Evolutionary conservation across 2,329 filamentous ascomycete species (phyloP).

Genomic region (Chalara sp.): DNA sequence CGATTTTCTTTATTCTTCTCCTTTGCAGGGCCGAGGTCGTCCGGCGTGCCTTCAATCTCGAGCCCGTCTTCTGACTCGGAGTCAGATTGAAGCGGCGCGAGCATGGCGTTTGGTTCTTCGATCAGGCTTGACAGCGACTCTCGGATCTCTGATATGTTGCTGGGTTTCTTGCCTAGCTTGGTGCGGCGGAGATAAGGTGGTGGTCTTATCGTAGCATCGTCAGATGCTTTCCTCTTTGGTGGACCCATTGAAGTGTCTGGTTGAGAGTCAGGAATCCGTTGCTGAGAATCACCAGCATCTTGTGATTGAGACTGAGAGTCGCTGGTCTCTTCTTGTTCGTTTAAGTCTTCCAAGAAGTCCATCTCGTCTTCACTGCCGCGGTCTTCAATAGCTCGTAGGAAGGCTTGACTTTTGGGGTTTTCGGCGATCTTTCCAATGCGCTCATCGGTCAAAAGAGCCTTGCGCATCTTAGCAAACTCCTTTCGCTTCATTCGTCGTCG

Average conservation of each 20-base stretch:
- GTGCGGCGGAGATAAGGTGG: conserved; percentile 58
- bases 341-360: conserved; percentile 59
- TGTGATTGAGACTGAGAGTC: conserved; percentile 32
- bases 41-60: conserved; percentile 41
- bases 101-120: conserved; percentile 53
- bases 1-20: conserved; percentile 25
- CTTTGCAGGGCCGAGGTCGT: conserved; percentile 26
- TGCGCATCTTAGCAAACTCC: conserved; percentile 88
- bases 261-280: conserved; percentile 44
- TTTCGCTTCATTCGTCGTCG: conserved; percentile 74
- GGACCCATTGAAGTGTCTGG: conserved; percentile 27
- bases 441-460: conserved; percentile 80
- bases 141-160: conserved; percentile 72
- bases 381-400: conserved; percentile 85
- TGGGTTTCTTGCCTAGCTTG: conserved; percentile 56
- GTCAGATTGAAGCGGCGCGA: conserved; percentile 41
- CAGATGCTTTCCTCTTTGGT: conserved; percentile 33
- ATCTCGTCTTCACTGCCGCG: conserved; percentile 68
- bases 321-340: conserved; percentile 32
- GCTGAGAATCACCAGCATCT: conserved; percentile 18
- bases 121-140: conserved; percentile 79
- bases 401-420: conserved; percentile 83
- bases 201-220: conserved; percentile 39
- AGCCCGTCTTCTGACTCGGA: conserved; percentile 47
- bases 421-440: conserved; percentile 85